phyloP scores from a whole-genome alignment of 2,329 filamentous ascomycete genomes.

The Ophiosphaerella narmari region DNA sequence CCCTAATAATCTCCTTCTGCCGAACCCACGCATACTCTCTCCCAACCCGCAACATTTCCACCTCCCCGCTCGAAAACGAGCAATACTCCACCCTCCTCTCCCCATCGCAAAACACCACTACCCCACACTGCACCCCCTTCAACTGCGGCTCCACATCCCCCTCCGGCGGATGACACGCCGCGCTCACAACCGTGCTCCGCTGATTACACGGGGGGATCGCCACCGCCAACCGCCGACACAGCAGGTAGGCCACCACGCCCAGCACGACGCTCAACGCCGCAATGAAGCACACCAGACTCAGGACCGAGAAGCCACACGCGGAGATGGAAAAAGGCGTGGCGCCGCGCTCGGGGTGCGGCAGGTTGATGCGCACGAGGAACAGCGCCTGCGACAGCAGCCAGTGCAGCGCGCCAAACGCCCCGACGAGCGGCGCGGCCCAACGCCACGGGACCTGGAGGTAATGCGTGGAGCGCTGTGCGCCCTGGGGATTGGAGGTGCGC shows the following conservation, averaged over 20 bases:
- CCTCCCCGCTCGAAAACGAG: not conserved
- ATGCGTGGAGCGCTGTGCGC: slow-evolving; percentile 47
- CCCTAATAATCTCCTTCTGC: too few species aligned
- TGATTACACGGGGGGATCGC: slow-evolving; percentile 79
- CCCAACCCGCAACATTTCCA: too few species aligned
- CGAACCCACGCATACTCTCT: too few species aligned
- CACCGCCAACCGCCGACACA: slow-evolving; percentile 74
- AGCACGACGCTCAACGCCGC: not conserved
- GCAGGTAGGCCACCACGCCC: slow-evolving; percentile 48
- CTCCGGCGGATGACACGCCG: slow-evolving; percentile 26
- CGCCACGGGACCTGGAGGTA: slow-evolving; percentile 48
- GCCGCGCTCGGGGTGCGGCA: slow-evolving; percentile 4
- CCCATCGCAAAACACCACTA: not conserved
- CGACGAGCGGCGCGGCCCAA: slow-evolving; percentile 45
- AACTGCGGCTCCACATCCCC: slow-evolving; percentile 19
- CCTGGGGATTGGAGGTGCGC: slow-evolving; percentile 39
- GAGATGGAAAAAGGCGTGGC: not conserved
- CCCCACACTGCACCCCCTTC: slow-evolving; percentile 31
- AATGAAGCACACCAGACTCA: slow-evolving; percentile 10
- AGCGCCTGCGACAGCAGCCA: slow-evolving; percentile 53
- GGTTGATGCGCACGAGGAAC: slow-evolving; percentile 42
- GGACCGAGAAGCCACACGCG: slow-evolving; percentile 9
- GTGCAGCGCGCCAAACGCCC: slow-evolving; percentile 40
- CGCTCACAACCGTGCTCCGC: slow-evolving; percentile 55
- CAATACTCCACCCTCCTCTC: slow-evolving; percentile 4